Base-by-base conservation (phyloP, 2,329 filamentous ascomycete species). In the Xylariaceae sp. region DNA sequence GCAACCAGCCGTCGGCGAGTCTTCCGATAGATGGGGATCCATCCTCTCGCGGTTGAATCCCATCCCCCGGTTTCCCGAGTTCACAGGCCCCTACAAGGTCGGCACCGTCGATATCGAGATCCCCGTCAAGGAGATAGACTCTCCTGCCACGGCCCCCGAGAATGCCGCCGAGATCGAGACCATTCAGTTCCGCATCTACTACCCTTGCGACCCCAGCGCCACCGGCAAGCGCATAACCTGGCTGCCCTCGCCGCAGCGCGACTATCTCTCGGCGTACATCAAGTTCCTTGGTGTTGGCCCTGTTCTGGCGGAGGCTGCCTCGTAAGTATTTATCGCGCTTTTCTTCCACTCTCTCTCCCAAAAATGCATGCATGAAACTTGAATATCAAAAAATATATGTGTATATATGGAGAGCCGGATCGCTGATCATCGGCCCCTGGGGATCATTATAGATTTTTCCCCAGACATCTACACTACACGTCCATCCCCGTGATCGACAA, bases 81-180 rank as follows among this genome's bases (percentile, higher is more conserved):
- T 92, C 70, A 86, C 87, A 0, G 91, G 90, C 0, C 88, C 88
- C 0, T 87, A 90, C 77, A 84, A 85, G 67, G 90, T 94, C 60
- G 90, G 90, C 64, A 90, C 88, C 2, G 78, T 90, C 65, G 90
- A 95, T 68, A 80, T 93, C 64, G 91, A 96, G 75, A 83, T 95
- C 13, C 88, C 90, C 49, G 79, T 88, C 8, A 78, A 80, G 34
- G 80, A 84, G 52, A 75, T 87, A 4, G 71, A 79, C 1, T 77
- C 82, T 1, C 83, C 86, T 0, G 78, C 81, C 18, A 76, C 80
- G 2, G 73, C 77, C 6, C 82, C 84, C 4, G 76, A 79, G 6
- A 78, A 81, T 53, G 80, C 84, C 4, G 73, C 75, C 57, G 77
- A 79, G 50, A 85, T 92, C 51, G 78, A 85, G 17, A 96, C 91